Base-by-base conservation (phyloP, 768 basidiomycete species). In the Clitopilus passeckerianus region DNA sequence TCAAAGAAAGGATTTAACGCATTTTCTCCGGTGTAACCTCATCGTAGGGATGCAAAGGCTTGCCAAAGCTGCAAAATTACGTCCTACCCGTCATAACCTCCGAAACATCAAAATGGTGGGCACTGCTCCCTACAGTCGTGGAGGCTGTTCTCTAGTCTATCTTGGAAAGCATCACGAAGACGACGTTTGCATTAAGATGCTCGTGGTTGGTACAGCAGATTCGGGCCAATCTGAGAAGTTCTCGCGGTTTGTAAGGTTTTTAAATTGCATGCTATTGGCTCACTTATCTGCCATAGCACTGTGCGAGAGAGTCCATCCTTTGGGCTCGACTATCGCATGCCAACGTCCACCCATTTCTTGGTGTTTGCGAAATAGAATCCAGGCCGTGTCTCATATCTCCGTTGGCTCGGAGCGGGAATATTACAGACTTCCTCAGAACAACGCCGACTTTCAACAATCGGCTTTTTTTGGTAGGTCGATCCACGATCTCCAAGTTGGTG, bases 381-480 rank as follows among this genome's bases (percentile, higher is more conserved):
- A 23, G 35, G 41, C 41, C 46, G 44, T 44, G 57, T 20, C 44
- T 57, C 15, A 41, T 57, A 6, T 57, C 57, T 15, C 57, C 57
- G 6, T 57, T 37, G 57, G 41, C 41, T 10, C 5, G 27, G 15
- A 57, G 20, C 14, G 57, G 57, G 18, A 41, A 43, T 43, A 41
- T 57, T 12, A 37, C 1, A 5, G 6, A 57, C 4, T 57, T 34
- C 18, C 34, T 57, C 27, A 4, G 4, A 3, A 7, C 4, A 7
- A 23, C 6, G 15, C 22, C 6, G 6, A 37, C 7, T 34, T 20
- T 41, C 56, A 57, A 12, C 12, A 18, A 41, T 34, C n/a, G 41
- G 37, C 34, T n/a, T 27, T 14, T 23, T 16, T 12, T 80, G 81
- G 55, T 65, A 58, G 2, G 56, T 57, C 5, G 37, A 18, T 5